Conservation (phyloP, 495 filamentous ascomycete species). For the Aspergillus mulundensis region DNA sequence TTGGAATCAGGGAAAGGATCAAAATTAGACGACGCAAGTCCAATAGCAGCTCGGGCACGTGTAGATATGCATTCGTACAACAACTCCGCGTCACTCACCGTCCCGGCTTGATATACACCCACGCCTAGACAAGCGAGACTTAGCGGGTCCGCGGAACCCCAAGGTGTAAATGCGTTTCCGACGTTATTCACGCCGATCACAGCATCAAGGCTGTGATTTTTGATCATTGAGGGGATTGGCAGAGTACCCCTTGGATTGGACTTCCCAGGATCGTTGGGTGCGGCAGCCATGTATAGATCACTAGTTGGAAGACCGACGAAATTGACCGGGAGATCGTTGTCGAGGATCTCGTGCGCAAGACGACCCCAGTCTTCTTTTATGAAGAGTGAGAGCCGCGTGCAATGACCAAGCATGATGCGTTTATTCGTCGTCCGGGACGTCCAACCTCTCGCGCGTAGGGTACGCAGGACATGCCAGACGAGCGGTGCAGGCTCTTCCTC, state of each 20-base stretch:
- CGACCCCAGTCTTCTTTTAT: constrained; percentile 43
- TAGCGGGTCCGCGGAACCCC: constrained; percentile 68
- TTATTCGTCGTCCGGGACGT: constrained; percentile 27
- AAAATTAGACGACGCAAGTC: constrained; percentile 9
- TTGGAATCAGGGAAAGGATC: not conserved
- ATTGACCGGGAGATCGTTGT: constrained; percentile 51
- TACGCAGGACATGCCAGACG: constrained; percentile 50
- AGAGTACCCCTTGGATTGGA: constrained; percentile 55
- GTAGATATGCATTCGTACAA: constrained; percentile 61
- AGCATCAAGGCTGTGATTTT: constrained; percentile 52
- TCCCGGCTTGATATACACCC: constrained; percentile 65
- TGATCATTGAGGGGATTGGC: constrained; percentile 59
- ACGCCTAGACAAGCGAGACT: constrained; percentile 60
- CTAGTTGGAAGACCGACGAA: constrained; percentile 71
- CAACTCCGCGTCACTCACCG: constrained; percentile 51
- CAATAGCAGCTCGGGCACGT: constrained; percentile 46
- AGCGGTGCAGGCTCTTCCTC: constrained; percentile 35
- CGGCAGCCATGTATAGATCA: constrained; percentile 70
- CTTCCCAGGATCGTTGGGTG: constrained; percentile 25
- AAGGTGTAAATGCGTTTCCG: constrained; percentile 74
- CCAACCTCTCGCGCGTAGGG: constrained; percentile 48
- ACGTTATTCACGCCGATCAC: constrained; percentile 73
- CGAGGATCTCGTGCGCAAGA: constrained; percentile 40
- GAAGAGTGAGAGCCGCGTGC: constrained; percentile 62
- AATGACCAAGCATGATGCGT: constrained; percentile 64